Evolutionary conservation across 345 rosid genomes (phyloP), one percentile per base, ranked within the genome.

Genomic region (Garcia nutans): DNA sequence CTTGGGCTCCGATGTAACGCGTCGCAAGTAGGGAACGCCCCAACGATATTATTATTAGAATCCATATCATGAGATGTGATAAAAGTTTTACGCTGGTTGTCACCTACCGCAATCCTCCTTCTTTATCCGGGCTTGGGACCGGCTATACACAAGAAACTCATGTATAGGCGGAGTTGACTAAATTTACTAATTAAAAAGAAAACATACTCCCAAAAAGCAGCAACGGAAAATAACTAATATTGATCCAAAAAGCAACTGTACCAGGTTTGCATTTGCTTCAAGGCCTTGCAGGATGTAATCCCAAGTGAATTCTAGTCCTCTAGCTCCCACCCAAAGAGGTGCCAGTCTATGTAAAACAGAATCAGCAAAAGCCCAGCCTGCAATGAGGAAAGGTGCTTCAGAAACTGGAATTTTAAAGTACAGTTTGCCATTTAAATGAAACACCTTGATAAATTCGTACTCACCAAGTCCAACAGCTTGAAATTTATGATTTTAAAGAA

Each of bases 351-450:
- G 99, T 49, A 95, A 84, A 65, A 95, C 90, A 71, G 99, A 88
- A 88, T 95, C 99, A 41, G 99, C 97, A 13, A 95, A 95, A 52
- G 99, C 99, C 99, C 99, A 95, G 47, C 97, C 97, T 95, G 84
- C 70, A 86, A 77, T 54, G 69, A 10, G 44, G 61, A 67, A 71
- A 65, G 60, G 10, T 52, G 45, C 10, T 20, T 70, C 37, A 47
- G 58, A n/a, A 67, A 13, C 56, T 66, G 23, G 20, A 23, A 57
- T 24, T 24, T 26, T 20, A 68, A n/a, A 68, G 22, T 12, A 2
- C 9, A 5, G 45, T 28, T 28, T 65, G 45, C 9, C 17, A 31
- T 64, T 54, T 49, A 33, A 45, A 70, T 65, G 37, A 77, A 72
- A 72, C 33, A 57, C 71, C 57, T 31, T n/a, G 15, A 55, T 62